Evolutionary conservation across 768 basidiomycete species (phyloP), one percentile per base, ranked within the genome.

Genomic region (Mrakia blollopis): DNA sequence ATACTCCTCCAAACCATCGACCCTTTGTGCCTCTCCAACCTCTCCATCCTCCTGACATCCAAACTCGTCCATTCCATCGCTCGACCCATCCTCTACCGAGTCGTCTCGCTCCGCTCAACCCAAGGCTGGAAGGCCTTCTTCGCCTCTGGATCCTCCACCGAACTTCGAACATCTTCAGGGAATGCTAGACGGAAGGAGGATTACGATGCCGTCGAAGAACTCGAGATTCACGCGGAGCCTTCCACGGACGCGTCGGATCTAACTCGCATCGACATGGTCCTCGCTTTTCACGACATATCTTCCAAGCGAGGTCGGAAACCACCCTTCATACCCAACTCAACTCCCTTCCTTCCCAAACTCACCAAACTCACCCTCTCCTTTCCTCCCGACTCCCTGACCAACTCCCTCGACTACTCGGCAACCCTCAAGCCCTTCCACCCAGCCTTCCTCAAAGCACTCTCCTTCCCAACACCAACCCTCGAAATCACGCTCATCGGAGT

Each of bases 91-190:
- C 70, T 71, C 47, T 71, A 71, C 50, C 70, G 70, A 7, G 50
- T n/a, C 28, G 70, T 71, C 50, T 71, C 47, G 8, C 70, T 71
- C 44, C 70, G 70, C 30, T 71, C 70, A 13, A 30, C 44, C 47
- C 70, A 32, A 30, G 70, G 70, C 11, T 71, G 70, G 70, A 14
- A 9, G 11, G n/a, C 39, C 28, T 71, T 71, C 70, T 71, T 71
- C 47, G 5, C 62, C n/a, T 35, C 32, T 18, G 62, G 62, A 8
- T 30, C 28, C 13, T 10, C 25, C 57, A 13, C 6, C 1, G 11
- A 50, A 50, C 13, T 50, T 14, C 13, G 47, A 1, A 18, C 47
- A 3, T 5, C 25, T 10, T 21, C 30, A 7, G 30, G 30, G 32
- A 21, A 35, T 6, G 32, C 62, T 21, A 6, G 18, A 5, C 32